Conservation (phyloP, 345 rosid genomes). For the Noccaea caerulescens region DNA sequence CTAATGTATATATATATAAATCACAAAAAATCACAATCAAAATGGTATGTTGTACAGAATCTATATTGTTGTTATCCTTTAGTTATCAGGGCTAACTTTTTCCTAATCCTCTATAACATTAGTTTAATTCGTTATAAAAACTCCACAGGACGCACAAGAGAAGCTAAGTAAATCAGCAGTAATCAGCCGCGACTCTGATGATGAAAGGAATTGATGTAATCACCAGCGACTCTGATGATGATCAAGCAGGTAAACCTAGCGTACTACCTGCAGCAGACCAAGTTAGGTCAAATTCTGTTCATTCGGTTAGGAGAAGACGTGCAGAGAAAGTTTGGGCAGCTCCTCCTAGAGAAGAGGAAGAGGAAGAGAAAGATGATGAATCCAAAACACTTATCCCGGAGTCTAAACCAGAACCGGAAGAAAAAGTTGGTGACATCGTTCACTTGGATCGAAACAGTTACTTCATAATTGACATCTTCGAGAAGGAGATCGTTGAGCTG, state of each 20-base stretch:
- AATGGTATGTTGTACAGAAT: background rate
- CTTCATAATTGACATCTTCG: constrained; percentile 36
- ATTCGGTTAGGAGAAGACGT: constrained; percentile 19
- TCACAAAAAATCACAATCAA: background rate
- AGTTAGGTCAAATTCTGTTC: constrained; percentile 31
- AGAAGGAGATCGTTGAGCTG: constrained; percentile 43
- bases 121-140: background rate
- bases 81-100: background rate
- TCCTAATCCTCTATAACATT: background rate
- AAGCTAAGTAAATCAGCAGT: too few relatives aligned
- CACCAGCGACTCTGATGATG: constrained; percentile 24
- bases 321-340: constrained; percentile 31
- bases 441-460: constrained; percentile 13
- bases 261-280: background rate
- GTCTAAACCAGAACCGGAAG: constrained; percentile 3
- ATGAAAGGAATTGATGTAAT: constrained; percentile 9
- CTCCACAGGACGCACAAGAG: too few relatives aligned
- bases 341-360: constrained; percentile 5
- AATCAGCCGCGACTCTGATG: background rate
- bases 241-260: constrained; percentile 9
- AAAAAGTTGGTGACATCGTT: constrained; percentile 38
- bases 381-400: background rate
- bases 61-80: background rate
- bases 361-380: constrained; percentile 22
- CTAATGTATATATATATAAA: background rate